phyloP scores from a whole-genome alignment of 768 basidiomycete species.

The Sporobolomyces pararoseus region DNA sequence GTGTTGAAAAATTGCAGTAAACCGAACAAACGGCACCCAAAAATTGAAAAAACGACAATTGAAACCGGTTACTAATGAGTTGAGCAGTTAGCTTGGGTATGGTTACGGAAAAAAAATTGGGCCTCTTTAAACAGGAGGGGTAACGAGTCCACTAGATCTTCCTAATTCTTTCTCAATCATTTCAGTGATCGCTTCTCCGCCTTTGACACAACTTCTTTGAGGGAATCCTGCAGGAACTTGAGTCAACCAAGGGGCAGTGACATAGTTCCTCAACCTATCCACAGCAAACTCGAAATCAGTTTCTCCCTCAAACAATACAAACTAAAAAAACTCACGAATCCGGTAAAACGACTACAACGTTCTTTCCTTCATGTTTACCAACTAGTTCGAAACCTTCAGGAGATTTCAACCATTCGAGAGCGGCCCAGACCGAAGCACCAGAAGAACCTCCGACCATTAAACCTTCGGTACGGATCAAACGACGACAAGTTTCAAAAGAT shows the following conservation, averaged over 20 bases:
- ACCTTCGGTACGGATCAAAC: constrained; percentile 77
- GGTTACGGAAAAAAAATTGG: background rate
- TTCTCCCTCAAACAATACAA: background rate
- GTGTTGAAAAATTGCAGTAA: background rate
- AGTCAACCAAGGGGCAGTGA: constrained; percentile 44
- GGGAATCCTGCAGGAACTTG: constrained; percentile 2
- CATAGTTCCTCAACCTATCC: constrained; percentile 44
- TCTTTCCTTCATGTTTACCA: constrained; percentile 66
- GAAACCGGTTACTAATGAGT: no score
- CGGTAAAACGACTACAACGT: constrained; percentile 82
- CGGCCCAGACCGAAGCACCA: constrained; percentile 76
- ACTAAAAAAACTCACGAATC: constrained; percentile 66
- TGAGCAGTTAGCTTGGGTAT: no score
- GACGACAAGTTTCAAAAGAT: constrained; percentile 68
- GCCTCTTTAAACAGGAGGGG: background rate
- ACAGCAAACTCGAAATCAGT: background rate
- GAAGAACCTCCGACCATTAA: constrained; percentile 90
- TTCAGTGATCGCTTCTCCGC: background rate
- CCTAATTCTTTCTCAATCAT: constrained; percentile 10
- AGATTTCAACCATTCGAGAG: constrained; percentile 69
- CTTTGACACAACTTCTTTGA: constrained; percentile 1
- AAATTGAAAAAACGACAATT: background rate
- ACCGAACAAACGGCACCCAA: constrained; percentile 15
- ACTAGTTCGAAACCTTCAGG: constrained; percentile 60
- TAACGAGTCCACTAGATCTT: background rate